Evolutionary conservation across 2,329 filamentous ascomycete species (phyloP), one percentile per base, ranked within the genome.

Genomic region (Alternaria gaisen): DNA sequence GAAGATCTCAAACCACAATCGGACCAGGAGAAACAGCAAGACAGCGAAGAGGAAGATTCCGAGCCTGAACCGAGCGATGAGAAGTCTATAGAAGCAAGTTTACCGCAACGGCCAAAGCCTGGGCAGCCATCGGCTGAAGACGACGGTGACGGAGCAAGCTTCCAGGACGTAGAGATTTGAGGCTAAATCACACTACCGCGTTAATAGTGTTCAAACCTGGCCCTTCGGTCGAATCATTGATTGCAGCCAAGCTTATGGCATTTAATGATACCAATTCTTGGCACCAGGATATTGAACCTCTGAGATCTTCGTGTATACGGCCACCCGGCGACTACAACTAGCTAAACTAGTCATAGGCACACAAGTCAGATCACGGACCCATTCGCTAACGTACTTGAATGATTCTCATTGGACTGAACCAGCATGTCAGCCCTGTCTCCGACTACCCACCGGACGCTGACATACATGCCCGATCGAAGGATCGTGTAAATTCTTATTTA

Each of bases 121-220:
- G 68, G 66, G 10, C 69, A 69, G 48, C 61, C 69, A 40, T 68
- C 68, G 6, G 71, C 72, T 0, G 72, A 75, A 41, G 73, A 75
- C 14, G 73, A 76, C 11, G 74, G 73, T 18, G 72, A 75, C 26
- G 66, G 71, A 43, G 71, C 64, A 11, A 77, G 73, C 62, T 79
- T 79, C 43, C 74, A 77, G 54, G 75, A 79, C 38, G 70, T 79
- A 10, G 58, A 66, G 30, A 65, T 77, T 12, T 77, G 40, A 32
- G 8, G 20, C 28, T 12, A 4, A 11, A 28, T 12, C 16, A 38
- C 20, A 24, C 9, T 14, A 2, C 24, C 40, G 22, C 20, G 20
- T 42, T 42, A 12, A 20, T 36, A 38, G 9, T 20, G 10, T 48
- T 26, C 22, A 36, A n/a, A 50, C 10, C 46, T n/a, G n/a, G 43